Evolutionary conservation across 768 basidiomycete genomes (phyloP), one percentile per base, ranked within the genome.

Genomic region (Mycena albidolilacea): DNA sequence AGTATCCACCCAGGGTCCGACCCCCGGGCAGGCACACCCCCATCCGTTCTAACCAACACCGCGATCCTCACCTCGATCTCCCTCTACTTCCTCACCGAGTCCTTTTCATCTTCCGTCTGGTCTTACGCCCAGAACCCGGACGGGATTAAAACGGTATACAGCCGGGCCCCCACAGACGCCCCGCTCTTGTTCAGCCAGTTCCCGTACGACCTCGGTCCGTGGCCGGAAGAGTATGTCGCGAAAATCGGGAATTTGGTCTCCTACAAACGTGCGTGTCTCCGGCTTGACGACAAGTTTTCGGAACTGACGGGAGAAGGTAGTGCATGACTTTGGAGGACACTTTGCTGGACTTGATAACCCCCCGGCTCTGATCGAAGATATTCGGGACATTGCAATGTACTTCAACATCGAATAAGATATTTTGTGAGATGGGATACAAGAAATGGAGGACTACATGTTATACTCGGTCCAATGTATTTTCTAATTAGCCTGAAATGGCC

Each of bases 71-170:
- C 72, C 37, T 72, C 76, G 7, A 65, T 78, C 15, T 78, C 79
- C 15, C 67, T 79, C 2, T 80, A 79, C 70, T 78, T 48, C 52
- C 75, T 79, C 63, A 77, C 78, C 12, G 30, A 69, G 10, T 68
- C 78, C 3, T 76, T 78, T 68, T 38, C 63, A 8, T 76, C 77
- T 5, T 75, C 79, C 8, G 61, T 72, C 30, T 69, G 75, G 55
- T 66, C 73, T 15, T 80, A 80, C 41, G 68, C 69, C 3, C 52
- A 54, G 52, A 70, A 70, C 52, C 50, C 52, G 0, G n/a, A 55
- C 52, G 69, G 61, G 15, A 55, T 70, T 35, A 7, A 3, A 7
- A 4, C 43, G 17, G 62, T 21, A 19, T 65, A 60, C 46, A 46
- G 21, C 9, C 60, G 54, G 38, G 61, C 68, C 1, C 21, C 43